phyloP scores from a whole-genome alignment of 139 green algal species.

The Micractinium conductrix region DNA sequence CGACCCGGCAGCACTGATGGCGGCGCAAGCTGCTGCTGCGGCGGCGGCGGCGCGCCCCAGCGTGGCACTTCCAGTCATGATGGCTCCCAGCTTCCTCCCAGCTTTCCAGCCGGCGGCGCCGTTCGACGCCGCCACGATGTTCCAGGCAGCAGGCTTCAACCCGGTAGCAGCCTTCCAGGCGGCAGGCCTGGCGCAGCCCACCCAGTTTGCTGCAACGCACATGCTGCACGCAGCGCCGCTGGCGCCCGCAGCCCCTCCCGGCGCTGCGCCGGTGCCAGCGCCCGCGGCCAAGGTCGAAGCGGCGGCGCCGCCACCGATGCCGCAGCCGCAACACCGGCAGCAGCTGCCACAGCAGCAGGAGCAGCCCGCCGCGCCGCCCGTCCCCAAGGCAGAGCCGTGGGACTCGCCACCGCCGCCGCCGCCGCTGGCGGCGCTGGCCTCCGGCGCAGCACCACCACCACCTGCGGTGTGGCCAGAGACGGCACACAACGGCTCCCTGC shows the following conservation, averaged over 20 bases:
- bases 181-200: background rate
- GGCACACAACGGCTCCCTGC: background rate
- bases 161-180: constrained; percentile 4
- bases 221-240: too few relatives aligned
- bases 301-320: background rate
- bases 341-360: background rate
- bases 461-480: background rate
- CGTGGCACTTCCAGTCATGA: background rate
- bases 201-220: background rate
- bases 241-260: too few relatives aligned
- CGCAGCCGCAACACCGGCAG: background rate
- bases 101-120: too few relatives aligned
- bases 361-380: background rate
- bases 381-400: background rate
- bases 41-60: background rate
- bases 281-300: background rate
- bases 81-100: too few relatives aligned
- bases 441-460: background rate
- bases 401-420: background rate
- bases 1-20: background rate
- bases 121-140: too few relatives aligned
- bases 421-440: background rate
- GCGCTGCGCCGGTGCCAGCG: too few relatives aligned
- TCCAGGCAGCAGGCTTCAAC: too few relatives aligned
- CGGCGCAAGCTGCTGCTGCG: background rate